These are phyloP conservation scores for Epithele typhae DNA, from an alignment of 768 basidiomycete genomes.

Conservation along the genomic window DNA sequence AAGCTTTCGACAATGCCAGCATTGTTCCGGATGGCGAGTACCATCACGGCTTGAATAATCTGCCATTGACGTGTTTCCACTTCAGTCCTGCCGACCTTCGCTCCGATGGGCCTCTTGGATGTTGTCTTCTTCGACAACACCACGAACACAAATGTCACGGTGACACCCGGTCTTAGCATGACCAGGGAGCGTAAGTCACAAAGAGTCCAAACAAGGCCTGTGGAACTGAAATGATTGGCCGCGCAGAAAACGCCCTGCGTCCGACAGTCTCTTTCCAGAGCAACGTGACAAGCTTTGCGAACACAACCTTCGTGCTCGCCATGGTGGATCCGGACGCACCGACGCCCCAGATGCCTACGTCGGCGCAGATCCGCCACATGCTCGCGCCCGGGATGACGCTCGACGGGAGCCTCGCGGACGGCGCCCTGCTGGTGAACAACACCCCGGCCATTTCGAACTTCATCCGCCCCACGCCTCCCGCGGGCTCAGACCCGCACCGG, in stretches of 20 bases:
- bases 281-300: conserved; percentile 3
- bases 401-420: conserved; percentile 5
- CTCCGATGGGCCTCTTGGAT: conserved; percentile 10
- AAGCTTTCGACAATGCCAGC: no score
- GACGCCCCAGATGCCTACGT: conserved; percentile 26
- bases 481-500: conserved; percentile 30
- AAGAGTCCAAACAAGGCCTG: no score
- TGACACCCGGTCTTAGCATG: conserved; percentile 11
- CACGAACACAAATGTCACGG: conserved; percentile 7
- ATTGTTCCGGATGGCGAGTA: no score
- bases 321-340: conserved; percentile 32
- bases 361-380: conserved; percentile 27
- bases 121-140: conserved; percentile 14
- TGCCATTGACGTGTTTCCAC: no score
- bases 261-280: conserved; percentile 8
- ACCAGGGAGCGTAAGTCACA: conserved; percentile 16
- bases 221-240: no score
- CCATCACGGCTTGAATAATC: no score
- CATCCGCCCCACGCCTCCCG: conserved; percentile 27
- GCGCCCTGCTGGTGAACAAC: conserved; percentile 22
- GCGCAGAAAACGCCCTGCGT: conserved; percentile 10
- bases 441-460: conserved; percentile 28
- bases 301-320: conserved; percentile 25
- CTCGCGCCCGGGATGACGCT: conserved; percentile 23
- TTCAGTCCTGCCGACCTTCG: conserved; percentile 15